Conservation (phyloP, 306 rosid genomes). For the Rosa chinensis region DNA sequence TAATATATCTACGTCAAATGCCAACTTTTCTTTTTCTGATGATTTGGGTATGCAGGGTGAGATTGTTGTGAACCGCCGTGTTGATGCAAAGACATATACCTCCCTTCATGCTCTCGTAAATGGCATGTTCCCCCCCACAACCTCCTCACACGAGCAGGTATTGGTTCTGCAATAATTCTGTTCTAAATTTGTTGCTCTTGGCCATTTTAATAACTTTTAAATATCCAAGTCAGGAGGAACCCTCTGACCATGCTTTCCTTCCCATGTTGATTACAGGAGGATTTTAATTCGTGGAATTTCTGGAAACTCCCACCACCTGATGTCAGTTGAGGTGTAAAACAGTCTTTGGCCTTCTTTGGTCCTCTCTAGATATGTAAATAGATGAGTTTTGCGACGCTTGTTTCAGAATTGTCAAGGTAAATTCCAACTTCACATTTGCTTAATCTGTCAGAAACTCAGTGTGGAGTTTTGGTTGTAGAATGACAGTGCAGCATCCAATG, state of each 20-base stretch:
- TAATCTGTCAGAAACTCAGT: neutral
- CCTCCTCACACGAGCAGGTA: slow-evolving; percentile 78
- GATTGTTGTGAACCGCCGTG: slow-evolving; percentile 70
- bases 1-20: slow-evolving; percentile 8
- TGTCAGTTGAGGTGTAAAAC: slow-evolving; percentile 39
- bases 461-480: neutral
- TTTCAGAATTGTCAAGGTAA: slow-evolving; percentile 38
- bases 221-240: neutral
- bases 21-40: slow-evolving; percentile 34
- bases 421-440: slow-evolving; percentile 10
- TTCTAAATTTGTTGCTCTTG: neutral
- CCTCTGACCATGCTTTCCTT: neutral
- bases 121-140: slow-evolving; percentile 78
- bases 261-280: slow-evolving; percentile 62
- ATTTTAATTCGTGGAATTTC: slow-evolving; percentile 90
- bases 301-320: slow-evolving; percentile 72
- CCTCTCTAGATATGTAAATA: slow-evolving; percentile 26
- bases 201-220: neutral
- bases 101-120: slow-evolving; percentile 89
- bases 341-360: slow-evolving; percentile 14
- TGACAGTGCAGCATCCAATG: neutral
- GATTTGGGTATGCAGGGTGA: slow-evolving; percentile 67
- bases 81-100: slow-evolving; percentile 72
- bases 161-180: slow-evolving; percentile 14
- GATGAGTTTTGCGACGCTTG: slow-evolving; percentile 27